phyloP scores from a whole-genome alignment of 352 stramenopile species.

The Blastocystis sp. region DNA sequence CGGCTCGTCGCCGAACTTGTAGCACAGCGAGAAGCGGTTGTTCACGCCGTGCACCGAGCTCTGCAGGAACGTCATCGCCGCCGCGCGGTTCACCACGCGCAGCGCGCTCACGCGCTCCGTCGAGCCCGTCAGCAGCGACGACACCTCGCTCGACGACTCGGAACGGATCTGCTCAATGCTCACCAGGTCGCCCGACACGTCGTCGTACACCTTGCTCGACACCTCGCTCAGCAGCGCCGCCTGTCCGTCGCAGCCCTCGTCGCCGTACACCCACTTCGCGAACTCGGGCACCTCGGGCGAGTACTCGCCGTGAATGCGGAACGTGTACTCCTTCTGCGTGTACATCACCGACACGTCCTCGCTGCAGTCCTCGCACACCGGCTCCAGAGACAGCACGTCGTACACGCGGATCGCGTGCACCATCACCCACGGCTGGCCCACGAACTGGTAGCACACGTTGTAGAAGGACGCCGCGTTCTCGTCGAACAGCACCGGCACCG shows the following conservation, averaged over 20 bases:
- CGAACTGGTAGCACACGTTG: constrained; percentile 69
- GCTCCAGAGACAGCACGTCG: constrained; percentile 6
- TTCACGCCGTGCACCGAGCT: constrained; percentile 49
- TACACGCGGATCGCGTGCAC: constrained; percentile 34
- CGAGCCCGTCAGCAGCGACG: constrained; percentile 4
- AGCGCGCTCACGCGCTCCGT: constrained; percentile 11
- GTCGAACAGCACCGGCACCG: constrained; percentile 28
- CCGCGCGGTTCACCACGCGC: background rate
- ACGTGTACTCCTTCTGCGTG: constrained; percentile 34
- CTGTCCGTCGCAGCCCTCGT: constrained; percentile 57
- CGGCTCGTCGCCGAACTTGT: constrained; percentile 72
- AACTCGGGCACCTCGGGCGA: constrained; percentile 19
- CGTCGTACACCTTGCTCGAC: background rate
- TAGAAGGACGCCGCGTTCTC: background rate
- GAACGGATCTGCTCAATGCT: constrained; percentile 13
- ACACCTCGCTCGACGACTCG: background rate
- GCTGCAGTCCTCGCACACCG: constrained; percentile 22
- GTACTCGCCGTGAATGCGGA: constrained; percentile 18
- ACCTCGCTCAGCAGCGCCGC: constrained; percentile 19
- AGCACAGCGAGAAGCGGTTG: constrained; percentile 70
- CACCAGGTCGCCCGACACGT: constrained; percentile 32
- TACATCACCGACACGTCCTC: constrained; percentile 54
- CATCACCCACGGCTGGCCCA: constrained; percentile 9
- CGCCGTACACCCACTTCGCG: constrained; percentile 70
- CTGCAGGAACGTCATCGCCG: constrained; percentile 71